These are phyloP conservation scores for Pelargonium citronellum DNA, from an alignment of 441 rosid genomes.

Conservation along the genomic window DNA sequence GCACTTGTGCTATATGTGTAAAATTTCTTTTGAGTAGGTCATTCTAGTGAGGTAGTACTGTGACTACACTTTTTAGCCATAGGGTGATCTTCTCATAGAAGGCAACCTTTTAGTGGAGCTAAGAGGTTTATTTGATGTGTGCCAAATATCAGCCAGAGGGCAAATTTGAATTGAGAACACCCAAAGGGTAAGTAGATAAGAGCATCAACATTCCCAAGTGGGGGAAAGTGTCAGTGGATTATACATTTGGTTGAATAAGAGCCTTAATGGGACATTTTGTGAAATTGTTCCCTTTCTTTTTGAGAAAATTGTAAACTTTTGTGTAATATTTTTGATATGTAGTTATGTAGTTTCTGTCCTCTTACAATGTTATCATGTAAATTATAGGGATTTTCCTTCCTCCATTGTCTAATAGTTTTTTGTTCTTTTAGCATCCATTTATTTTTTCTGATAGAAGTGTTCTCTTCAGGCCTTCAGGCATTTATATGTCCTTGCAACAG, in stretches of 20 bases:
- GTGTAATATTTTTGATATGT: neutral
- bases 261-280: neutral
- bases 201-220: neutral
- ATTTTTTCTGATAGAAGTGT: slow-evolving; percentile 17
- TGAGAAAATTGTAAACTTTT: neutral
- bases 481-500: slow-evolving; percentile 90
- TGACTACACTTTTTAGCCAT: no score
- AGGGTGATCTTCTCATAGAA: no score
- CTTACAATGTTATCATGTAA: neutral
- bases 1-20: neutral
- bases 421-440: slow-evolving; percentile 14
- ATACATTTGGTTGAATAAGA: neutral
- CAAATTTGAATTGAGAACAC: neutral
- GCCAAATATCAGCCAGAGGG: neutral
- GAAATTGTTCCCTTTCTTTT: neutral
- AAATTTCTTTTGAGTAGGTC: neutral
- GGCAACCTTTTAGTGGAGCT: neutral
- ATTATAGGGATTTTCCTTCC: neutral
- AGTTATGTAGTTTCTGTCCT: neutral
- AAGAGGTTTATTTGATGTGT: neutral
- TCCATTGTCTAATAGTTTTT: slow-evolving; percentile 3
- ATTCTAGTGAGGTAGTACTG: neutral
- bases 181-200: neutral
- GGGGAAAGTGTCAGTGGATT: neutral
- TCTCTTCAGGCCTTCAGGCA: slow-evolving; percentile 85